Evolutionary conservation across 768 basidiomycete species (phyloP).

Genomic region (Leccinum aurantiacum): DNA sequence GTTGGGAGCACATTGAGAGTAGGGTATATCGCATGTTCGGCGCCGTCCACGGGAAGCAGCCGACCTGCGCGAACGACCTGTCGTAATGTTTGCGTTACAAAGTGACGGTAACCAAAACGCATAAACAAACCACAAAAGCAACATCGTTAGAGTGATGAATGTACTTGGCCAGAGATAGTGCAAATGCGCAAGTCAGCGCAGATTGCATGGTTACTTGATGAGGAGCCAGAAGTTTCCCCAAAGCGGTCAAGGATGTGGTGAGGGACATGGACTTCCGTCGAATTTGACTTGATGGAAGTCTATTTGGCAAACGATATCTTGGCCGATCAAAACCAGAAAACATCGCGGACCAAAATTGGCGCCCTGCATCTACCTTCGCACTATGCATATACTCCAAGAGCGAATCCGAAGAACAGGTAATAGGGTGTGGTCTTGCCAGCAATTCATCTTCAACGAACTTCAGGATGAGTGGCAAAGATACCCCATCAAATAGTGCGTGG

Average conservation of each 20-base stretch:
- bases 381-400: constrained; percentile 26
- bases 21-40: constrained; percentile 26
- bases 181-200: constrained; percentile 31
- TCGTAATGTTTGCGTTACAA: constrained; percentile 1
- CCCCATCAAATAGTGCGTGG: constrained; percentile 35
- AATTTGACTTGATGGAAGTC: constrained; percentile 5
- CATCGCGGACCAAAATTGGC: constrained; percentile 25
- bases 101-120: not conserved
- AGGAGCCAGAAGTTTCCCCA: constrained; percentile 21
- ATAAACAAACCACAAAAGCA: constrained; percentile 32
- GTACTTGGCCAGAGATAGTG: constrained; percentile 24
- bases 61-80: constrained; percentile 35
- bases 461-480: constrained; percentile 31
- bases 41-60: constrained; percentile 25
- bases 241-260: constrained; percentile 16
- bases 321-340: constrained; percentile 26
- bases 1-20: constrained; percentile 31
- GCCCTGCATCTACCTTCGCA: constrained; percentile 14
- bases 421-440: constrained; percentile 8
- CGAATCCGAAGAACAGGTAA: constrained; percentile 11
- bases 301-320: constrained; percentile 4
- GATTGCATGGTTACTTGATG: constrained; percentile 34
- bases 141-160: constrained; percentile 28
- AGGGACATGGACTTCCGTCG: constrained; percentile 16
- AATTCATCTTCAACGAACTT: constrained; percentile 29